Base-by-base conservation (phyloP, 805 yeast genomes). In the Candida tibetensis region DNA sequence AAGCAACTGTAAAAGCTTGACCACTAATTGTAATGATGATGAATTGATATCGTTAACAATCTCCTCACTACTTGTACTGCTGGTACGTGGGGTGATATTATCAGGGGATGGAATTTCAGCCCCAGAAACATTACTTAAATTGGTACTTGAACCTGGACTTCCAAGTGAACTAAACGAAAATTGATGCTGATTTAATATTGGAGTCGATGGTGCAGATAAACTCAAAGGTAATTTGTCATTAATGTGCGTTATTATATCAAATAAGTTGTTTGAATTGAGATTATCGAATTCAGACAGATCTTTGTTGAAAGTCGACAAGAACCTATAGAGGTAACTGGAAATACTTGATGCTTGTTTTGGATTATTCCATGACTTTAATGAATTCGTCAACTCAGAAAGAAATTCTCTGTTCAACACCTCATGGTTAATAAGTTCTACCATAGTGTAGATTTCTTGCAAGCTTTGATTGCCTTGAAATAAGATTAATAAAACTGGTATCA, bases 121-220 rank as follows among this genome's bases (percentile, higher is more conserved):
- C 32, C 29, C 26, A 13, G 36, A 32, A 4, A 28, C 19, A 6
- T 13, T 9, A 27, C 38, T 34, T 8, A 32, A 16, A 10, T 30
- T 36, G 23, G 35, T 38, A 33, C 28, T 36, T 18, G 41, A 29
- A 30, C 7, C 12, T 26, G 43, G 19, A 15, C 31, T 28, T 12
- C 18, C 22, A 30, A 17, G 9, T 7, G 12, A 19, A 15, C 31
- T 34, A 26, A 27, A 34, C 4, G 15, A 26, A 15, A 34, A 34
- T n/a, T 18, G 15, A 12, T 34, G 37, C 22, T 34, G 37, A 15
- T 13, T 18, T 10, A 54, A 30, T 4, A 66, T 52, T 15, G 74
- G 73, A 3, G 73, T 69, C 2, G 70, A 58, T 5, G 73, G 72
- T 3, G 74, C 72, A 14, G 70, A 63, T 25, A 67, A 51, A 52